A percentile compares a stretch with the other conserved stretches of the same genome.
Conservation (phyloP, 1,284 basidiomycete genomes). For the Pseudozyma pruni region DNA sequence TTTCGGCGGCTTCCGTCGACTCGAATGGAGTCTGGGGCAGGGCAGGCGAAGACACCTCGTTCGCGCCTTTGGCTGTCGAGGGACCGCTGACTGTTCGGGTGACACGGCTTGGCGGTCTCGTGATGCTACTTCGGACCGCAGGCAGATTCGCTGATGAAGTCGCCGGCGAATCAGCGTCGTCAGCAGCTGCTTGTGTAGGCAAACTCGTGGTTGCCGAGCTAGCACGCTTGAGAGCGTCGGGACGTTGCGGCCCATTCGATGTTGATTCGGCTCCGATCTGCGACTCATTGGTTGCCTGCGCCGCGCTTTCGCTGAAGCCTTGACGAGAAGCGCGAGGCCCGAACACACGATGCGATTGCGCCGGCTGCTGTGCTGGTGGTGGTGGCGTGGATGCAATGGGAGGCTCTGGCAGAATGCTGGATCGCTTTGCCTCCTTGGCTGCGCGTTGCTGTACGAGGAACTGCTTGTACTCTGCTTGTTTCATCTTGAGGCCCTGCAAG, state of each 20-base stretch:
- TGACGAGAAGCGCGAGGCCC: constrained; percentile 39
- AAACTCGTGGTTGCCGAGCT: constrained; percentile 31
- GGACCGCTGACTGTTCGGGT: constrained; percentile 26
- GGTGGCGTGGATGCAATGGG: constrained; percentile 17
- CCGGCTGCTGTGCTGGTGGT: constrained; percentile 9
- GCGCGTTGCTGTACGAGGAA: constrained; percentile 55
- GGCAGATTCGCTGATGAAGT: constrained; percentile 6
- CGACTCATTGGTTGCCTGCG: background rate
- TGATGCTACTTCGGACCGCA: constrained; percentile 11
- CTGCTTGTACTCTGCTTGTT: constrained; percentile 80
- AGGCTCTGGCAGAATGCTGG: constrained; percentile 20
- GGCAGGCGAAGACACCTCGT: constrained; percentile 20
- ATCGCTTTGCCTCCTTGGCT: constrained; percentile 26
- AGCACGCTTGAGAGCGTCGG: constrained; percentile 36
- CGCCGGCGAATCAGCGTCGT: constrained; percentile 16
- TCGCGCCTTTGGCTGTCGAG: constrained; percentile 12
- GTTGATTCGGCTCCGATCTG: background rate
- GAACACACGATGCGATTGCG: constrained; percentile 12
- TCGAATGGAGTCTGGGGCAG: constrained; percentile 14
- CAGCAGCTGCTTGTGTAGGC: background rate
- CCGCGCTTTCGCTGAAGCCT: constrained; percentile 33
- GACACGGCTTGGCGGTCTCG: constrained; percentile 33
- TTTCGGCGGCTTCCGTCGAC: constrained; percentile 21
- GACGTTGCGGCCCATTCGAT: constrained; percentile 1
- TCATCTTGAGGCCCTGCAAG: constrained; percentile 87